Evolutionary conservation across 805 yeast genomes (phyloP).

Genomic region (Debaryomyces tyrocola): DNA sequence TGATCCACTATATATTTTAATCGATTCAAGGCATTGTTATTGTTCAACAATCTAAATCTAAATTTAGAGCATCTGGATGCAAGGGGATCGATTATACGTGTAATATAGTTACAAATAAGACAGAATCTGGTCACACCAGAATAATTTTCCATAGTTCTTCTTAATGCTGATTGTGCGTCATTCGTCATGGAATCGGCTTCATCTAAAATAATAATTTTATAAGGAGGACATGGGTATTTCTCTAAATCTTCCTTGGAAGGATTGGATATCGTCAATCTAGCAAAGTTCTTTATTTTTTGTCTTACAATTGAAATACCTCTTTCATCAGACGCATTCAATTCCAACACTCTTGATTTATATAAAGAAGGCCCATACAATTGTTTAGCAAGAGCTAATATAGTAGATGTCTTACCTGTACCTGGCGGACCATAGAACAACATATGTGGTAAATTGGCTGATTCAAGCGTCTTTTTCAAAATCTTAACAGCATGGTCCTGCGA

Average conservation of each 20-base stretch:
- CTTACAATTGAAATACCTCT: conserved; percentile 87
- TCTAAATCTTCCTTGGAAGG: conserved; percentile 68
- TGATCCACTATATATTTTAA: conserved; percentile 57
- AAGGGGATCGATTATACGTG: conserved; percentile 93
- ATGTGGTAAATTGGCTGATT: conserved; percentile 84
- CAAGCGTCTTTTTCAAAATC: conserved; percentile 75
- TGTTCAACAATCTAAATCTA: conserved; percentile 78
- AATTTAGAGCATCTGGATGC: conserved; percentile 97
- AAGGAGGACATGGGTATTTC: conserved; percentile 94
- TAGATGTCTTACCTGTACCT: conserved; percentile 91
- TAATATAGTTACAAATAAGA: conserved; percentile 91
- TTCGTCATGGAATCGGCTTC: conserved; percentile 98
- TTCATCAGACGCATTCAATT: conserved; percentile 87
- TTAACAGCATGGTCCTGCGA: conserved; percentile 89
- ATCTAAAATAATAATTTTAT: conserved; percentile 86
- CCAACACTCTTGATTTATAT: conserved; percentile 70
- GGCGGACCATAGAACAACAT: conserved; percentile 94
- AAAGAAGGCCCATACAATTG: conserved; percentile 74
- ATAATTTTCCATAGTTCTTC: conserved; percentile 92
- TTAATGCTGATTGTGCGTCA: conserved; percentile 92
- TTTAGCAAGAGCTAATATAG: conserved; percentile 78
- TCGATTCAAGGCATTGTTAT: conserved; percentile 66
- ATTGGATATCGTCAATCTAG: conserved; percentile 79
- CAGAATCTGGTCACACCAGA: conserved; percentile 89
- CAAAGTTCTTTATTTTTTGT: conserved; percentile 82